Percentiles rank a stretch among this genome's conserved stretches.
phyloP scores from a whole-genome alignment of 345 rosid species.

The Dipteronia dyeriana region DNA sequence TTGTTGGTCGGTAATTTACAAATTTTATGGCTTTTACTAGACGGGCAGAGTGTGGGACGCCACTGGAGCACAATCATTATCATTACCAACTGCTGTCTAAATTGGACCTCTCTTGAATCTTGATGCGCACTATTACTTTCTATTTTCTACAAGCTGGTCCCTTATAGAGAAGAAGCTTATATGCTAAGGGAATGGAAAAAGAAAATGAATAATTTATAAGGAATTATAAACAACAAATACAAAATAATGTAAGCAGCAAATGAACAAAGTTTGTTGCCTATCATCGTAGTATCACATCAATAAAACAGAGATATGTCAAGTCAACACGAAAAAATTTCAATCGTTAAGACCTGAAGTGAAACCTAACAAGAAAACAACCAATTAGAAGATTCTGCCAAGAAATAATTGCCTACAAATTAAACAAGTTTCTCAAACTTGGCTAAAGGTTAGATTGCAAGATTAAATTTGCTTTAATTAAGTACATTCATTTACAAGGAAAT shows the following conservation, averaged over 20 bases:
- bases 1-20: neutral
- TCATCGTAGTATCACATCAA: neutral
- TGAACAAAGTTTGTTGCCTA: neutral
- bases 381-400: neutral
- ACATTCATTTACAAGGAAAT: neutral
- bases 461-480: neutral
- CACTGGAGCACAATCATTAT: neutral
- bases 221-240: neutral
- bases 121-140: neutral
- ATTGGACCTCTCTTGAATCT: neutral
- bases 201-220: neutral
- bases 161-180: neutral
- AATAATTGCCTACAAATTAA: neutral
- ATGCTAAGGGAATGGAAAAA: neutral
- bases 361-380: neutral
- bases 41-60: neutral
- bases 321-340: neutral
- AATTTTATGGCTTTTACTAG: neutral
- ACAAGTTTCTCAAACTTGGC: neutral
- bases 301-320: too few species aligned
- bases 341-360: neutral
- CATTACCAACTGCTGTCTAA: neutral
- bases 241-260: neutral
- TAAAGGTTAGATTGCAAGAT: neutral
- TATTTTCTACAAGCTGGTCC: neutral